A percentile compares a stretch with the other conserved stretches of the same genome.
Evolutionary conservation across 805 yeast genomes (phyloP).

Genomic region (Yamadazyma scolyti): DNA sequence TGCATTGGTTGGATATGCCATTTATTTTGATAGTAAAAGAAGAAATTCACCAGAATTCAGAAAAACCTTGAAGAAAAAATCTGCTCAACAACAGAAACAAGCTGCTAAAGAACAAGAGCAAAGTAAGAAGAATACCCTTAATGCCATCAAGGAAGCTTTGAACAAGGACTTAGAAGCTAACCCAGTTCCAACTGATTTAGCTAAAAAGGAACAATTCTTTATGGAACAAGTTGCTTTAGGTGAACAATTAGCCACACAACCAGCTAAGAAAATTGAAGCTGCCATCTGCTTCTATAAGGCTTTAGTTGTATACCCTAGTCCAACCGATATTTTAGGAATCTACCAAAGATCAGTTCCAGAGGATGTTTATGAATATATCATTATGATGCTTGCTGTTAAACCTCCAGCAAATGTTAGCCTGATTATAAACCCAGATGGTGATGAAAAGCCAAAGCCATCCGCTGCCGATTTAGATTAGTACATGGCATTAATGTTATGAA

Average conservation of each 20-base stretch:
- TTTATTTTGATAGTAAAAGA: slow-evolving; percentile 90
- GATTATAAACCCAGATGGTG: slow-evolving; percentile 43
- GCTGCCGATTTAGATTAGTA: slow-evolving; percentile 32
- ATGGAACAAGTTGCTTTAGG: slow-evolving; percentile 81
- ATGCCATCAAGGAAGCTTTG: slow-evolving; percentile 58
- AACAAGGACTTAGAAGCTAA: slow-evolving; percentile 59
- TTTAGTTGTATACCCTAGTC: slow-evolving; percentile 88
- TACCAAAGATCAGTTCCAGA: slow-evolving; percentile 87
- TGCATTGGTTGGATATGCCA: slow-evolving; percentile 68
- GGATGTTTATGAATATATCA: slow-evolving; percentile 75
- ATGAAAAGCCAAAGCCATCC: slow-evolving; percentile 15
- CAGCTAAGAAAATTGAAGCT: slow-evolving; percentile 72
- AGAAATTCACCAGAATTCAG: slow-evolving; percentile 82
- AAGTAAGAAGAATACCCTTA: slow-evolving; percentile 57
- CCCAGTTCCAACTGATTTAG: slow-evolving; percentile 70
- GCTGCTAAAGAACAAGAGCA: slow-evolving; percentile 54
- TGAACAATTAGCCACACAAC: slow-evolving; percentile 68
- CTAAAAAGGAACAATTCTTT: slow-evolving; percentile 74
- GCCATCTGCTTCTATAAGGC: slow-evolving; percentile 94
- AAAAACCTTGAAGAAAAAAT: slow-evolving; percentile 61
- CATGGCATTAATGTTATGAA: too few species aligned
- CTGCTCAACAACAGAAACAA: slow-evolving; percentile 56
- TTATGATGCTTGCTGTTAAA: slow-evolving; percentile 83
- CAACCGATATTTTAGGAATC: slow-evolving; percentile 83
- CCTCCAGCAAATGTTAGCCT: slow-evolving; percentile 81